Conservation (phyloP, 805 yeast genomes). For the Candida oleophila region DNA sequence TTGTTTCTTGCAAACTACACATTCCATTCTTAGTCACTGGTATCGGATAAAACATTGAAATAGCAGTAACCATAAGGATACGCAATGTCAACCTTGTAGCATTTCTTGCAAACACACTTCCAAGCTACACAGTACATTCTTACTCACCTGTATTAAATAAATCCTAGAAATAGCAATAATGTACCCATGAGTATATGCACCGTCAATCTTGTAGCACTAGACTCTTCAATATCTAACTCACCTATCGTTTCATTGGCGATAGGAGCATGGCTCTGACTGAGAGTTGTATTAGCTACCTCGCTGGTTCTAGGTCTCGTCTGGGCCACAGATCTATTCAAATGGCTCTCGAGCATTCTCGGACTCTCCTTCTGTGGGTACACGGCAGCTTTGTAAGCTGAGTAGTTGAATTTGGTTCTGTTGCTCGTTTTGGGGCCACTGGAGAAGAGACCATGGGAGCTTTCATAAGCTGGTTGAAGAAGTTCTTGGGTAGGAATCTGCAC, state of each 20-base stretch:
- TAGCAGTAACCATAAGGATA: too few species aligned
- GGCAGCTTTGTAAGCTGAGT: background rate
- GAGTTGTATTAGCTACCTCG: background rate
- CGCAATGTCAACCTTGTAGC: too few species aligned
- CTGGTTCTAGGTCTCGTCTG: too few species aligned
- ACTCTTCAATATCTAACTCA: background rate
- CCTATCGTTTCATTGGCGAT: background rate
- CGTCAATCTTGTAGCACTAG: background rate
- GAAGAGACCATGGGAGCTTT: slow-evolving; percentile 4
- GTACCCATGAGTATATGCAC: background rate
- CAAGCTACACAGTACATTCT: background rate
- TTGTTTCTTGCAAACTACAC: too few species aligned
- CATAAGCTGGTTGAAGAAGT: background rate
- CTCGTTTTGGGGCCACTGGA: background rate
- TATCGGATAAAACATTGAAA: too few species aligned
- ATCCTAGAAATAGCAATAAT: background rate
- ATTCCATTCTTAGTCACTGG: too few species aligned
- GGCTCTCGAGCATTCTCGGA: background rate
- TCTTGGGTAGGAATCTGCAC: background rate
- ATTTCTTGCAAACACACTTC: too few species aligned
- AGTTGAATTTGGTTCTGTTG: background rate
- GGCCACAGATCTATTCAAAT: too few species aligned
- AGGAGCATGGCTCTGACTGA: background rate
- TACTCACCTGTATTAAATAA: background rate
- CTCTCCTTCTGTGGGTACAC: background rate